Evolutionary conservation across 805 yeast species (phyloP).

Genomic region (Yamadazyma scolyti): DNA sequence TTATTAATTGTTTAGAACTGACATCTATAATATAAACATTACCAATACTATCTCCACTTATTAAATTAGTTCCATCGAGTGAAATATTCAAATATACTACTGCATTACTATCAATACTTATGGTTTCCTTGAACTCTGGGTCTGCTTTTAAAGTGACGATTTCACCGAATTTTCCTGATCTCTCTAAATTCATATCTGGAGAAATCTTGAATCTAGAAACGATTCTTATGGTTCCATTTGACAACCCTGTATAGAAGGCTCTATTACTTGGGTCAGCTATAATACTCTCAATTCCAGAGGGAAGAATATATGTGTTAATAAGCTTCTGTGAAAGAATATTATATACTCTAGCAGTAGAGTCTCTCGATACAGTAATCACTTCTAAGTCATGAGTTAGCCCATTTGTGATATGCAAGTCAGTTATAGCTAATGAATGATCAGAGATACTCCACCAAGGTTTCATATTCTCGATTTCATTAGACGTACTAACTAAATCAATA

Average conservation of each 20-base stretch:
- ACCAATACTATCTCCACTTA: constrained; percentile 77
- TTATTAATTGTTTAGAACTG: constrained; percentile 62
- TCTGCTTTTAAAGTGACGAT: constrained; percentile 52
- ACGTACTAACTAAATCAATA: constrained; percentile 48
- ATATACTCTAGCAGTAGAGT: constrained; percentile 72
- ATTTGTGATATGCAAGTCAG: constrained; percentile 43
- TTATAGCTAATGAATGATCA: constrained; percentile 57
- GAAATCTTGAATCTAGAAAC: constrained; percentile 47
- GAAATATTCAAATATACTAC: constrained; percentile 59
- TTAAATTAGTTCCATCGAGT: constrained; percentile 68
- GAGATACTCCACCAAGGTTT: constrained; percentile 59
- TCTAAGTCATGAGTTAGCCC: constrained; percentile 59
- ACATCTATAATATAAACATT: constrained; percentile 65
- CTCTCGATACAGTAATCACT: constrained; percentile 67
- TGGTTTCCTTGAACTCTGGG: constrained; percentile 45
- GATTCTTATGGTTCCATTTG: constrained; percentile 56
- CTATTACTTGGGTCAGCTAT: constrained; percentile 79
- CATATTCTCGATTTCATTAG: constrained; percentile 20
- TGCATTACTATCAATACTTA: constrained; percentile 47
- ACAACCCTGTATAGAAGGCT: constrained; percentile 64
- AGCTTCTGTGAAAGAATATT: constrained; percentile 45
- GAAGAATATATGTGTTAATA: constrained; percentile 69
- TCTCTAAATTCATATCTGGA: constrained; percentile 46
- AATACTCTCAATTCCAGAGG: constrained; percentile 53
- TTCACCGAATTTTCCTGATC: constrained; percentile 57